Base-by-base conservation (phyloP, 371 early-diverging fungal genomes). In the Mucor saturninus region DNA sequence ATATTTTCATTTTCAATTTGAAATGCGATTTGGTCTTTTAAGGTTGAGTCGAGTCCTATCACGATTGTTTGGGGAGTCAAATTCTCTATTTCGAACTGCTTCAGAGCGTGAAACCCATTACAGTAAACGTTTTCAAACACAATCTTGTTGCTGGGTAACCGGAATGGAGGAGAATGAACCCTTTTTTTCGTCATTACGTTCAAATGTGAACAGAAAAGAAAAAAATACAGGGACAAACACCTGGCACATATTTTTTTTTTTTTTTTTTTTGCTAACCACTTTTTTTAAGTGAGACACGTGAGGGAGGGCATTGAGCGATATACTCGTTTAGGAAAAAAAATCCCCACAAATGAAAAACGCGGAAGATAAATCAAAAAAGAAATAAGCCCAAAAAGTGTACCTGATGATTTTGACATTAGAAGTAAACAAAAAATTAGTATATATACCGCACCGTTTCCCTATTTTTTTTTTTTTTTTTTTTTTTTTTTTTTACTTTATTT, bases 1-100 rank as follows among this genome's bases (percentile, higher is more conserved):
- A 93, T 71, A 71, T 93, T 93, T 65, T 93, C 93, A 72, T 93
- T 93, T 9, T 81, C 74, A 11, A 91, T 84, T 69, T 93, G 93
- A 68, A 92, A 93, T 28, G 86, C 84, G 35, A 93, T 77, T 69
- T 93, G 92, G 13, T 72, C 59, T 9, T 88, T 86, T 38, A 93
- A 72, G 57, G 86, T 90, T 10, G 89, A 86, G 45, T 90, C 77
- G 54, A 92, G 68, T 71, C 87, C 86, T 42, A 92, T 77, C n/a
- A 73, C 50, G 13, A 91, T 64, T 29, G 69, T 65, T 15, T 71
- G 54, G 2, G 68, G 51, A 28, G 82, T 83, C 31, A 76, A 67
- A 68, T 91, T 92, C 21, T 83, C 74, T 45, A 92, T 73, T 60
- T 86, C 83, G 54, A 92, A 72, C 30, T 88, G 83, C 5, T 85